Evolutionary conservation across 345 rosid genomes (phyloP).

Genomic region (Heritiera fomes): DNA sequence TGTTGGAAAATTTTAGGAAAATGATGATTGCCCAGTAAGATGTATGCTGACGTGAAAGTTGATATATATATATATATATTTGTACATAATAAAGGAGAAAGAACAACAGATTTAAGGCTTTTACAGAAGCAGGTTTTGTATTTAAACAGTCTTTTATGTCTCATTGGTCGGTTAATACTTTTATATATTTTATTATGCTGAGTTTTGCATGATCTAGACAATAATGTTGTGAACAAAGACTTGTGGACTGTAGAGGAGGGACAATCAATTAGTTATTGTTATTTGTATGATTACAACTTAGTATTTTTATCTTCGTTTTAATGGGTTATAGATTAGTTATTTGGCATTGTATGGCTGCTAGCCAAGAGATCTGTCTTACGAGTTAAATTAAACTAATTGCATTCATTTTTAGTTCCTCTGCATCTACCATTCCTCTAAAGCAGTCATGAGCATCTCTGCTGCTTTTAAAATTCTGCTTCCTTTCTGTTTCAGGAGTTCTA

Average conservation of each 20-base stretch:
- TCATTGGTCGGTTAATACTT: background rate
- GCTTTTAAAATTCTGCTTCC: background rate
- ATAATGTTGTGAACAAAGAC: background rate
- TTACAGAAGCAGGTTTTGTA: background rate
- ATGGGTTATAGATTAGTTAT: background rate
- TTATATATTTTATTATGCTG: background rate
- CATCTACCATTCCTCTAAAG: background rate
- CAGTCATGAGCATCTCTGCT: background rate
- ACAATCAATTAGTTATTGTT: background rate
- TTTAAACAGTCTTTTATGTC: background rate
- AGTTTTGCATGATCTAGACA: background rate
- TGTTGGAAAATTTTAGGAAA: background rate
- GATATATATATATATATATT: too few relatives aligned
- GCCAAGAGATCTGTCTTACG: background rate
- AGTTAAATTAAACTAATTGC: background rate
- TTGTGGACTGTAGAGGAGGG: background rate
- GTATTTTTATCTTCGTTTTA: background rate
- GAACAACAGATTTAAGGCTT: background rate
- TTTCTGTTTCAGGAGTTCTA: conserved; percentile 1
- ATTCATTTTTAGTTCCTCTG: background rate
- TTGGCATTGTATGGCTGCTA: background rate
- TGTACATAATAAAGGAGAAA: background rate
- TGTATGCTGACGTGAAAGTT: background rate
- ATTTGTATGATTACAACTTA: background rate
- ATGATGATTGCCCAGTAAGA: background rate